Evolutionary conservation across 129 eudicot genomes (phyloP).

Genomic region (Chrysanthemum makinoi): DNA sequence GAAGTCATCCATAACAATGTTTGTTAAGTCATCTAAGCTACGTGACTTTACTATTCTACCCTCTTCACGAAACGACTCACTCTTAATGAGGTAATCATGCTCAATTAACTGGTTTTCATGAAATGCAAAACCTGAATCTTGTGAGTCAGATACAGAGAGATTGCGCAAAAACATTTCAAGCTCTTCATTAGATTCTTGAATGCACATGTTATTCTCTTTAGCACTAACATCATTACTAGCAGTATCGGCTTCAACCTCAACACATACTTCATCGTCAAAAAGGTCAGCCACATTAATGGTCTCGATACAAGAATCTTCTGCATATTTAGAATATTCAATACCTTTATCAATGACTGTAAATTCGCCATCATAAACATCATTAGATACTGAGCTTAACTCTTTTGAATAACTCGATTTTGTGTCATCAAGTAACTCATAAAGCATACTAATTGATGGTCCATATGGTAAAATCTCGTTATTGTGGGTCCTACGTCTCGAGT

Average conservation of each 20-base stretch:
- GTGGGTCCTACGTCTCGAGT: slow-evolving; percentile 31
- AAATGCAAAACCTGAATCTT: slow-evolving; percentile 24
- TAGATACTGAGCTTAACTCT: slow-evolving; percentile 24
- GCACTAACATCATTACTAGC: slow-evolving; percentile 16
- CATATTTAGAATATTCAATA: slow-evolving; percentile 29
- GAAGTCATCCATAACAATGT: slow-evolving; percentile 56
- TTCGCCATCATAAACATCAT: slow-evolving; percentile 33
- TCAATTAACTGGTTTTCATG: slow-evolving; percentile 23
- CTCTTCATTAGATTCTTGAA: slow-evolving; percentile 42
- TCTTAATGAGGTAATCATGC: slow-evolving; percentile 21
- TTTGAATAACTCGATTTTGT: slow-evolving; percentile 22
- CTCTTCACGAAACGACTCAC: slow-evolving; percentile 9
- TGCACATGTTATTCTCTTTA: slow-evolving; percentile 11
- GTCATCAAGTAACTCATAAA: slow-evolving; percentile 62
- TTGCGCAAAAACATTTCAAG: slow-evolving; percentile 32
- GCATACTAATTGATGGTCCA: slow-evolving; percentile 39
- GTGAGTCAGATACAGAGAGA: slow-evolving; percentile 29
- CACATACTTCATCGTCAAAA: slow-evolving; percentile 36
- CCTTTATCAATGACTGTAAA: slow-evolving; percentile 49
- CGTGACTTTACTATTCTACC: slow-evolving; percentile 43
- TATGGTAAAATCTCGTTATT: slow-evolving; percentile 31
- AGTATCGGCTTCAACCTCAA: slow-evolving; percentile 10
- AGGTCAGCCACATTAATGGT: slow-evolving; percentile 54
- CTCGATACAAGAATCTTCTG: slow-evolving; percentile 43
- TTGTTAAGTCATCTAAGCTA: slow-evolving; percentile 60